These are phyloP conservation scores for Sphaerosporella brunnea DNA, from an alignment of 495 filamentous ascomycete species.

Conservation along the genomic window DNA sequence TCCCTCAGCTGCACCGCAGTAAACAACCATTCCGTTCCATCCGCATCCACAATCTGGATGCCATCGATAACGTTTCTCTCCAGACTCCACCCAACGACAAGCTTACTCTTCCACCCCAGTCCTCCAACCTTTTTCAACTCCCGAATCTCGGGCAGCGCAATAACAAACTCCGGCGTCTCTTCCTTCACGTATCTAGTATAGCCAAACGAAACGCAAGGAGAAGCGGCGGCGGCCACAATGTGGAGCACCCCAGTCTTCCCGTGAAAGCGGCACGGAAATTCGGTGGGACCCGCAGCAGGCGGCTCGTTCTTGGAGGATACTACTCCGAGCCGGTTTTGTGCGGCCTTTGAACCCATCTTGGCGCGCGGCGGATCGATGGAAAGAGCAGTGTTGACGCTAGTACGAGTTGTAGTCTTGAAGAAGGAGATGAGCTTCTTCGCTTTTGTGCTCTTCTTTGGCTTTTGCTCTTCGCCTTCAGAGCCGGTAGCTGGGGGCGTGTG, in stretches of 20 bases:
- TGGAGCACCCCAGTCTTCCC: constrained; percentile 57
- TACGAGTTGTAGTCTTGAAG: constrained; percentile 52
- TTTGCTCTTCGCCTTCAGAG: constrained; percentile 20
- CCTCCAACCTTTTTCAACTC: constrained; percentile 73
- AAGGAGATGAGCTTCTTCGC: constrained; percentile 43
- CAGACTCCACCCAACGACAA: constrained; percentile 67
- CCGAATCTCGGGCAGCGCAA: constrained; percentile 35
- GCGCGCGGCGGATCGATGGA: constrained; percentile 53
- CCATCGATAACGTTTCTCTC: constrained; percentile 64
- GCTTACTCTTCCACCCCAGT: constrained; percentile 73
- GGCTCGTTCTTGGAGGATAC: constrained; percentile 34
- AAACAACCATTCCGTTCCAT: constrained; percentile 38
- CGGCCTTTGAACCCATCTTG: constrained; percentile 44
- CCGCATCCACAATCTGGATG: constrained; percentile 44
- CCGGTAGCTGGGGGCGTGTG: constrained; percentile 26
- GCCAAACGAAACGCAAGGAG: constrained; percentile 5
- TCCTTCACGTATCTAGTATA: constrained; percentile 5
- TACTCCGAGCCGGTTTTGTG: constrained; percentile 53
- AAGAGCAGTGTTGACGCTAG: constrained; percentile 48
- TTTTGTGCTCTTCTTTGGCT: constrained; percentile 30
- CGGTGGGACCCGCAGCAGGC: constrained; percentile 44
- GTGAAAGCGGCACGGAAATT: constrained; percentile 54
- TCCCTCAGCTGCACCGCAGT: constrained; percentile 61
- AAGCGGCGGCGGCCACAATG: constrained; percentile 38
- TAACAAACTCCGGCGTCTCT: constrained; percentile 14